Base-by-base conservation (phyloP, 176 grass and related monocot genomes). In the Zea mays region DNA sequence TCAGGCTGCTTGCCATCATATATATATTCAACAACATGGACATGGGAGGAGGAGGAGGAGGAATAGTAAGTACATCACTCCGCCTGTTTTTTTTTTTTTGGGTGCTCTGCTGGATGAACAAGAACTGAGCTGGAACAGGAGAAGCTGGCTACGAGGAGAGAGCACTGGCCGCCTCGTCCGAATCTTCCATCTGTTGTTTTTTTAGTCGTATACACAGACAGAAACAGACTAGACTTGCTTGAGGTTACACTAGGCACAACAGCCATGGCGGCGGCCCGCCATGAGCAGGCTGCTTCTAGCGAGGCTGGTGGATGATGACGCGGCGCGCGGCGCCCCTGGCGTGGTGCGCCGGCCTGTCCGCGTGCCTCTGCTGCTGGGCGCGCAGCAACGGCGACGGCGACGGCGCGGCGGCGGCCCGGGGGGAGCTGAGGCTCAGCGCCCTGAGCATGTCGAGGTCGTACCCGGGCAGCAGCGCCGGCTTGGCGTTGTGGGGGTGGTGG, bases 301-400 rank as follows among this genome's bases (percentile, higher is more conserved):
- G 92, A 57, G 96, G 96, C 90, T 99, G 92, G 79, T 95, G 87
- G 81, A 99, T 99, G 27, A 27, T 27, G 75, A 27, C 27, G 27
- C 27, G 27, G 27, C 27, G 27, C 27, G 27, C 27, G 27, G 27
- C 27, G 27, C 27, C 27, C 27, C 27, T 27, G 27, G 27, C 27
- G 27, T 27, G 27, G 27, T 27, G 27, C 27, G 27, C 27, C 27
- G 27, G 27, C 27, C 27, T 27, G 27, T 27, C 27, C 27, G 27
- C 27, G 27, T 27, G 27, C 27, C 27, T 27, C 27, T 27, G 27
- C 27, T 27, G 27, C 27, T 27, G 27, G 27, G 27, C 27, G 27
- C 27, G 27, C n/a, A n/a, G n/a, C n/a, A n/a, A n/a, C 27, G 27
- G 27, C 27, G 27, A 27, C 27, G 27, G 27, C 27, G 27, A 27